Evolutionary conservation across 495 filamentous ascomycete genomes (phyloP), one percentile per base, ranked within the genome.

Genomic region (Ascodesmis nigricans): DNA sequence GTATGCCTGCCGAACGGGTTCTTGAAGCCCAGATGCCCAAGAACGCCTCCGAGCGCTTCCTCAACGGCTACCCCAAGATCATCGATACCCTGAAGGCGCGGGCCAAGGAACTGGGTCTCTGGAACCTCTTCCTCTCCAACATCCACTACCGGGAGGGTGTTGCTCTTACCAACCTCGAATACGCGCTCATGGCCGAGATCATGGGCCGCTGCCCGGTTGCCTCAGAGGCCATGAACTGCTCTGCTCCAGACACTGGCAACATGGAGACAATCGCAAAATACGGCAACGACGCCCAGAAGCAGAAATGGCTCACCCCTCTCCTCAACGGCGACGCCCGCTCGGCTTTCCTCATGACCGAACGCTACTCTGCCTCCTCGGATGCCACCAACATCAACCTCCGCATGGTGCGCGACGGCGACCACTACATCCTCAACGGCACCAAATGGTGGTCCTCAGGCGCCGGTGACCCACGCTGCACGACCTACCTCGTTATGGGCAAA

Each of bases 391-490:
- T 92, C 41, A 62, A 78, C 52, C 53, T 92, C 47, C 68, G 67
- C 35, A 91, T 92, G 47, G 71, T 60, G 35, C 70, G 61, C 31
- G 77, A 84, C 35, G 82, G 82, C 2, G 65, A 81, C 51, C 64
- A 81, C 42, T 91, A 80, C 46, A 63, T 91, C 17, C 61, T 92
- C 7, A 90, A 91, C 49, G 82, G 82, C 38, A 71, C 73, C 39
- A 92, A 92, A 78, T 92, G 82, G 82, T 92, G 82, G 82, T 81
- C 73, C 41, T 81, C 74, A 38, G 82, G 82, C 35, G 82, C 82
- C 15, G 82, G 82, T 28, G 82, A 92, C 53, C 79, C 80, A 35
- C 66, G 82, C 44, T 92, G 82, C 61, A 69, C 73, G 52, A 55
- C 91, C 42, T 92, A 91, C 57, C 67, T 92, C 17, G 78, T 90